Conservation (phyloP, 192 early-diverging fungal genomes). For the Chytriomyces sp. region DNA sequence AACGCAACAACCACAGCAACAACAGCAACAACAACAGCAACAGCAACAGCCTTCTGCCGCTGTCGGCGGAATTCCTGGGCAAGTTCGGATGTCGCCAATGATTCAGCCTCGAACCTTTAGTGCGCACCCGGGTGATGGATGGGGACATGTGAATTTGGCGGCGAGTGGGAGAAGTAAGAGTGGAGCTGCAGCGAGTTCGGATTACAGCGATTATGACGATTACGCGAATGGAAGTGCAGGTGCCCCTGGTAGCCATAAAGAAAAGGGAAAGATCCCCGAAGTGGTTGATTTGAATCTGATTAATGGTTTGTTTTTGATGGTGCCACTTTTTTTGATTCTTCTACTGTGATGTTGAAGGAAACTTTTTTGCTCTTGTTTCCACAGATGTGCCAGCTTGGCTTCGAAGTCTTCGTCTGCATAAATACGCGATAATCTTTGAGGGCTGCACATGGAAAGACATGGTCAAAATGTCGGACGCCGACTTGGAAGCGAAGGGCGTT, state of each 20-base stretch:
- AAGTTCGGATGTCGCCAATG: constrained; percentile 7
- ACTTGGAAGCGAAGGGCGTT: constrained; percentile 83
- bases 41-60: constrained; percentile 21
- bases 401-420: constrained; percentile 89
- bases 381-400: constrained; percentile 93
- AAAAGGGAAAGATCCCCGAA: constrained; percentile 75
- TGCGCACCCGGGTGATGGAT: constrained; percentile 46
- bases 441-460: constrained; percentile 87
- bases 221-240: constrained; percentile 33
- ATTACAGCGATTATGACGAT: constrained; percentile 51
- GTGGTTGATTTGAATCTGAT: constrained; percentile 75
- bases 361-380: background rate
- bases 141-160: constrained; percentile 46
- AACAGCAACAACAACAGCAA: background rate
- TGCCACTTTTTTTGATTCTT: background rate
- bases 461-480: constrained; percentile 82
- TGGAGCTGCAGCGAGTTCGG: constrained; percentile 37
- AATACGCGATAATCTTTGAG: constrained; percentile 91
- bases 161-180: constrained; percentile 30
- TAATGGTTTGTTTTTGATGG: constrained; percentile 56
- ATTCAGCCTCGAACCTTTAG: constrained; percentile 15
- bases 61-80: background rate
- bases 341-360: constrained; percentile 1
- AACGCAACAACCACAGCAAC: background rate
- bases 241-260: constrained; percentile 56